Evolutionary conservation across 306 rosid genomes (phyloP), one percentile per base, ranked within the genome.

Genomic region (Begonia masoniana): DNA sequence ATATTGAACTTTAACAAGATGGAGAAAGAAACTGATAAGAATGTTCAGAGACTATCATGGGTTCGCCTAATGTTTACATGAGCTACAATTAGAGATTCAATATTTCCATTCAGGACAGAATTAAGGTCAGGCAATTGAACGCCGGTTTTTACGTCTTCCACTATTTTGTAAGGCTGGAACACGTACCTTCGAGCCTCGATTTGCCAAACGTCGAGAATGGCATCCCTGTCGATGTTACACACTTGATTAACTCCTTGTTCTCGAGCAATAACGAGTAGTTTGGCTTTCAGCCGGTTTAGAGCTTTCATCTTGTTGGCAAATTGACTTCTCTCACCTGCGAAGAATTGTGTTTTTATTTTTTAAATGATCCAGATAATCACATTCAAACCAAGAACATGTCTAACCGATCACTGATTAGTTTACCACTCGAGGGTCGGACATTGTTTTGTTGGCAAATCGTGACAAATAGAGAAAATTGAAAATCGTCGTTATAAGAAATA

Each of bases 231-330:
- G 60, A 87, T 78, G 55, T 62, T 66, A 15, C 70, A 58, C 61
- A 76, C 67, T 54, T 56, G 19, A 17, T 58, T 52, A 71, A 80
- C 81, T 53, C 78, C 79, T 70, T 83, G 94, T 59, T 83, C 89
- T 66, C 46, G 52, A 48, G 81, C 87, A 56, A 70, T 75, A 61
- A 80, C 83, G 21, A 67, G 59, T 55, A 87, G 89, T 68, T 78
- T 87, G 56, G 87, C 94, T 54, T 76, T 76, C 69, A 87, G 57
- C 62, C 96, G 78, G 62, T 83, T 83, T 14, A 80, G 62, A 47
- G 96, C 94, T 71, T 87, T 87, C 54, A 83, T 87, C 74, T 77
- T 70, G 55, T 83, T 80, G 12, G 84, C 84, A 74, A 87, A 83
- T 45, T 54, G 65, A 64, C 79, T 87, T 67, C 94, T 87, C 64